Evolutionary conservation across 441 rosid species (phyloP), one percentile per base, ranked within the genome.

Genomic region (Kokia cookei): DNA sequence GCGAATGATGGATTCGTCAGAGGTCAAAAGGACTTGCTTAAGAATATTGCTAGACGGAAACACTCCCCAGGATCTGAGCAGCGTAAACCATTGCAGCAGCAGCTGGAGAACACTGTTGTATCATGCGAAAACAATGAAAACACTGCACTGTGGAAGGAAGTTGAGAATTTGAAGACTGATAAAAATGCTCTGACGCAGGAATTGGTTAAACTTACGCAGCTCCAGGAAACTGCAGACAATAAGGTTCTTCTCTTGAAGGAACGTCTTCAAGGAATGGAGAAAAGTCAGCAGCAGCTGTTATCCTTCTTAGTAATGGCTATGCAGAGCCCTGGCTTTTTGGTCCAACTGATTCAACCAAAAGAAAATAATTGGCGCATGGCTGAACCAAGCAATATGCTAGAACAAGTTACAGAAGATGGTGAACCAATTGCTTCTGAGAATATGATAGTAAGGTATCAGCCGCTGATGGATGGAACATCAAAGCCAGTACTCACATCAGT

Each of bases 271-370:
- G 95, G 97, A 65, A 91, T 93, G 96, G 99, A 95, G 84, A 90
- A 87, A 81, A 89, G 86, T 78, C 98, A 91, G 75, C 96, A 93
- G 75, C 95, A 91, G 87, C 84, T 95, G 98, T 88, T 95, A 50
- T 95, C 99, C 3, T 93, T 95, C 84, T 80, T 95, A 72, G 7
- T 40, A 40, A 40, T 40, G 43, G 43, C 43, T 7, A 40, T 40
- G 43, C 43, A 40, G 43, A 40, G 43, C 43, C 43, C 43, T 0
- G 43, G 43, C 10, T 40, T 40, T 7, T 40, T 40, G 43, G 43
- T 40, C 43, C 43, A 40, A 40, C 43, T 40, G 43, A 40, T 40
- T 40, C 84, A 90, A 10, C 91, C 93, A 2, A 91, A 94, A 76
- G 96, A 92, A 59, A 90, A 85, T 32, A 84, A 65, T 64, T 89